phyloP scores from a whole-genome alignment of 2,329 filamentous ascomycete genomes.

The Epichloe bromicola region DNA sequence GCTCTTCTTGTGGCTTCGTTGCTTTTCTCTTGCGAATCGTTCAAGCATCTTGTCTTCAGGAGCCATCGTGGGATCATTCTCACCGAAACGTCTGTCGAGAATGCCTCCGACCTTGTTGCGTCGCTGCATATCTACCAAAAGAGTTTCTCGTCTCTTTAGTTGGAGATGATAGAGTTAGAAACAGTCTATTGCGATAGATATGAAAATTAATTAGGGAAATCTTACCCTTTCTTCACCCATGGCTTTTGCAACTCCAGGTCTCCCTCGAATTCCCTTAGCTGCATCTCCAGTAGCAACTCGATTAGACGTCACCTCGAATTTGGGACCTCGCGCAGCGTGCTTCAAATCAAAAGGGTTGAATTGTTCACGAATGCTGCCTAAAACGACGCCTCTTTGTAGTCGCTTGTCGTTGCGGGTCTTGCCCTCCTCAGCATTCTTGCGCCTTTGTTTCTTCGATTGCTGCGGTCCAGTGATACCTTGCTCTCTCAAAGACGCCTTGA shows the following conservation, averaged over 20 bases:
- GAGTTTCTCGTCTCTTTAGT: conserved; percentile 57
- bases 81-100: conserved; percentile 85
- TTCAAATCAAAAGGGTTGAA: conserved; percentile 98
- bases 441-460: conserved; percentile 89
- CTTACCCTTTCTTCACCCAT: conserved; percentile 71
- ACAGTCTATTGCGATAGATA: not conserved
- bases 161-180: conserved; percentile 7
- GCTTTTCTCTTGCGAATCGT: conserved; percentile 80
- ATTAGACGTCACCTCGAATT: conserved; percentile 71
- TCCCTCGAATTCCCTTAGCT: conserved; percentile 49
- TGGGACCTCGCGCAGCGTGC: conserved; percentile 60
- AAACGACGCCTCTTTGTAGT: conserved; percentile 60
- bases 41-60: conserved; percentile 87
- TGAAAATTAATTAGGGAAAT: not conserved
- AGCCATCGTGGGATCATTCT: conserved; percentile 87
- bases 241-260: conserved; percentile 76
- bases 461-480: conserved; percentile 84
- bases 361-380: conserved; percentile 80
- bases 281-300: conserved; percentile 39
- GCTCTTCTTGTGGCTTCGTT: conserved; percentile 61
- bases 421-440: conserved; percentile 54
- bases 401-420: conserved; percentile 58
- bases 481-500: conserved; percentile 81
- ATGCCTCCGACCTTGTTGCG: conserved; percentile 88
- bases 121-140: conserved; percentile 80